Percentiles rank a stretch among this genome's conserved stretches.
Evolutionary conservation across 805 yeast genomes (phyloP).

Genomic region (Candida awuae): DNA sequence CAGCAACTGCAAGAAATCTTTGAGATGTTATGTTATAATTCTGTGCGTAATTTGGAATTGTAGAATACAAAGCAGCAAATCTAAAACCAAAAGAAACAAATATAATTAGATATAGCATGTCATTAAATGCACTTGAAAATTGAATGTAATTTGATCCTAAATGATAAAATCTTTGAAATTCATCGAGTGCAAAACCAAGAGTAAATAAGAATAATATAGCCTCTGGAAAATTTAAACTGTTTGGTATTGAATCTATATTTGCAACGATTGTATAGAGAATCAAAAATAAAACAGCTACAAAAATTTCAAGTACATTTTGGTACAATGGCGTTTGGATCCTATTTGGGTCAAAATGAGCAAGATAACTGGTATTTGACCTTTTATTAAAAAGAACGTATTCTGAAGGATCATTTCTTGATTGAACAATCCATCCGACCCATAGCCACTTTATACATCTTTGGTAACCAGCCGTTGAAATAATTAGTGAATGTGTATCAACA

Average conservation of each 20-base stretch:
- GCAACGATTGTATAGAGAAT: constrained; percentile 54
- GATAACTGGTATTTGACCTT: constrained; percentile 44
- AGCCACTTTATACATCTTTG: constrained; percentile 84
- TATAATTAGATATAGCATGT: constrained; percentile 52
- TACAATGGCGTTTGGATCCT: constrained; percentile 79
- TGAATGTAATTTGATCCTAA: constrained; percentile 66
- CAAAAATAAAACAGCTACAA: constrained; percentile 57
- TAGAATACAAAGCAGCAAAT: constrained; percentile 31
- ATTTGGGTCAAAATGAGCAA: constrained; percentile 69
- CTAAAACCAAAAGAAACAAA: constrained; percentile 48
- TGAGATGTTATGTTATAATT: constrained; percentile 37
- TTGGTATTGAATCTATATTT: constrained; percentile 42
- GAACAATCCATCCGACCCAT: constrained; percentile 92
- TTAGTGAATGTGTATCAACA: constrained; percentile 75
- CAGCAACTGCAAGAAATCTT: constrained; percentile 65
- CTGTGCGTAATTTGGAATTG: constrained; percentile 20
- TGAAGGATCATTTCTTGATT: constrained; percentile 59
- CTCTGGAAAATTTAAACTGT: constrained; percentile 41
- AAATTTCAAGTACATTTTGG: constrained; percentile 66
- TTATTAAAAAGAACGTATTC: constrained; percentile 60
- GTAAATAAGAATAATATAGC: constrained; percentile 56
- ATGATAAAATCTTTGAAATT: constrained; percentile 60
- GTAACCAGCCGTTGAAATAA: constrained; percentile 74
- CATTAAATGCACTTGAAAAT: constrained; percentile 76
- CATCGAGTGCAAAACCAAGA: constrained; percentile 59